Conservation (phyloP, 805 yeast species). For the Candida methanosorbosa region DNA sequence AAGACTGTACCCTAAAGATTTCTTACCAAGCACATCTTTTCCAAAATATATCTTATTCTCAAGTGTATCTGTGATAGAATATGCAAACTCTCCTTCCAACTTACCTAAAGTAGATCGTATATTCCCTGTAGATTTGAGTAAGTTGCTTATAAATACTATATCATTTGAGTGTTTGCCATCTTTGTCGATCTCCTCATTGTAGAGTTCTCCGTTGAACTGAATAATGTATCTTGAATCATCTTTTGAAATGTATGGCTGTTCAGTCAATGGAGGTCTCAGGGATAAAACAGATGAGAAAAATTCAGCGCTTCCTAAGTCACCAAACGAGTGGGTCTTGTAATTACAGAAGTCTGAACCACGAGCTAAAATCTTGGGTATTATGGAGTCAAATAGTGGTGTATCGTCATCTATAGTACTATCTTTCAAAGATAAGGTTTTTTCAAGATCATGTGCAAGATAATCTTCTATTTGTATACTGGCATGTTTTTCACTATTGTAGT, state of each 20-base stretch:
- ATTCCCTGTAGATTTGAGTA: constrained; percentile 25
- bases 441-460: constrained; percentile 3
- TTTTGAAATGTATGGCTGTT: constrained; percentile 50
- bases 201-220: constrained; percentile 90
- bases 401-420: constrained; percentile 2
- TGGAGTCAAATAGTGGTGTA: constrained; percentile 17
- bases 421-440: constrained; percentile 9
- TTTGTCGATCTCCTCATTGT: constrained; percentile 43
- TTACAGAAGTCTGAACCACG: constrained; percentile 59
- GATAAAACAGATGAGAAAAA: constrained; percentile 69
- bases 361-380: constrained; percentile 37
- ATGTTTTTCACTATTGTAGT: constrained; percentile 2
- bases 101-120: constrained; percentile 31
- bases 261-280: constrained; percentile 66
- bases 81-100: constrained; percentile 82
- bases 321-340: constrained; percentile 12
- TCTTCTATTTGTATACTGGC: constrained; percentile 5
- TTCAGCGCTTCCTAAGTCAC: constrained; percentile 18
- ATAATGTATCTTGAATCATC: constrained; percentile 30
- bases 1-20: constrained; percentile 52
- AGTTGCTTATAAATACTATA: constrained; percentile 40
- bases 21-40: constrained; percentile 73
- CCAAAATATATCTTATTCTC: constrained; percentile 56
- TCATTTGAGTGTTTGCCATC: constrained; percentile 40
- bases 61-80: constrained; percentile 37